phyloP scores from a whole-genome alignment of 495 filamentous ascomycete species.

The Aspergillus ellipticus region DNA sequence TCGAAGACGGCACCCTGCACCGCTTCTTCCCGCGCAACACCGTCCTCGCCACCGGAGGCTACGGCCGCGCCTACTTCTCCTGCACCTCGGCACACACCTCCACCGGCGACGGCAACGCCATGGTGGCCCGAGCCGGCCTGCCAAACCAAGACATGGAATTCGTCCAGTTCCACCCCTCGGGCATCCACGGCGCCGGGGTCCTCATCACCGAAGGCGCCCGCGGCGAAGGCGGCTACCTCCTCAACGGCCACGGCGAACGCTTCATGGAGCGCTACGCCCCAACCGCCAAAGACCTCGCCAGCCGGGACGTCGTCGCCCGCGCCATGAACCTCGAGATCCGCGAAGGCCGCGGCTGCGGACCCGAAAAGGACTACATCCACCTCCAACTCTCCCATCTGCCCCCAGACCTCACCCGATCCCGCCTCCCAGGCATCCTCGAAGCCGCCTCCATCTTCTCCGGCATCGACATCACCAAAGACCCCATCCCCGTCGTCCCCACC shows the following conservation, averaged over 20 bases:
- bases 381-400: conserved; percentile 94
- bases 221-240: conserved; percentile 95
- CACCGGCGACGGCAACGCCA: conserved; percentile 97
- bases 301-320: conserved; percentile 88
- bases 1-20: conserved; percentile 98
- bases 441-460: conserved; percentile 94
- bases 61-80: conserved; percentile 95
- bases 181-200: conserved; percentile 97
- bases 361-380: conserved; percentile 96
- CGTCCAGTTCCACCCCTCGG: conserved; percentile 98
- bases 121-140: conserved; percentile 95
- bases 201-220: conserved; percentile 97
- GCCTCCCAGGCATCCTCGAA: conserved; percentile 96
- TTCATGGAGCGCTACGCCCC: conserved; percentile 99
- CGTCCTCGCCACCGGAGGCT: conserved; percentile 92
- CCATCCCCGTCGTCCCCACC: conserved; percentile 93
- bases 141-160: conserved; percentile 99
- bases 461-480: conserved; percentile 93
- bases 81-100: conserved; percentile 97
- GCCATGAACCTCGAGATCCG: conserved; percentile 98
- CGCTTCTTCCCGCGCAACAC: conserved; percentile 94
- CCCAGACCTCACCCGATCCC: conserved; percentile 84
- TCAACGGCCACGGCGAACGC: conserved; percentile 94
- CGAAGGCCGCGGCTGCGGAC: conserved; percentile 90
- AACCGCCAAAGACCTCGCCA: conserved; percentile 93